phyloP scores from a whole-genome alignment of 495 filamentous ascomycete genomes.

The Aspergillus bertholletiae region DNA sequence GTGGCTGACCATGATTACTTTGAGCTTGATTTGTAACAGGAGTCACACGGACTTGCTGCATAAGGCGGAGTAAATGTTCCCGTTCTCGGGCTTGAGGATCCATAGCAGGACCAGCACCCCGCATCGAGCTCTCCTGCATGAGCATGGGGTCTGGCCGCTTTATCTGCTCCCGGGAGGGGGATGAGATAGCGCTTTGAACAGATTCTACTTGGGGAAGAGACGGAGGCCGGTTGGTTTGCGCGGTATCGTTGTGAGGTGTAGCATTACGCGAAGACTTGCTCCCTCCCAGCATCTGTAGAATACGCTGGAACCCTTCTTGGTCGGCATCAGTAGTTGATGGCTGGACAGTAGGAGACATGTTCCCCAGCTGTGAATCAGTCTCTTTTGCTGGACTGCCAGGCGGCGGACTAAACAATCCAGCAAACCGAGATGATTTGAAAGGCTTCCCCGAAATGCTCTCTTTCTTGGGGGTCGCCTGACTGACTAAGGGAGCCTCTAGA shows the following conservation, averaged over 20 bases:
- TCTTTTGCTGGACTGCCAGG: constrained; percentile 52
- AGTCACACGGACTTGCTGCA: constrained; percentile 47
- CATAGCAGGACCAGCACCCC: constrained; percentile 17
- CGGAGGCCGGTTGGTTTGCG: constrained; percentile 26
- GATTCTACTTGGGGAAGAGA: constrained; percentile 33
- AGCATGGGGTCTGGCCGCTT: constrained; percentile 29
- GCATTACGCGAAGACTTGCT: constrained; percentile 40
- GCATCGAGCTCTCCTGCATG: constrained; percentile 16
- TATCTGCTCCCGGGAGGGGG: constrained; percentile 31
- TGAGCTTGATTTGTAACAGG: constrained; percentile 20
- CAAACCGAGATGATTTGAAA: constrained; percentile 73
- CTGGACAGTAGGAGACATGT: constrained; percentile 23
- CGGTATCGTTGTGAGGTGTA: constrained; percentile 35
- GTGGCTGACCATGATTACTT: constrained; percentile 29
- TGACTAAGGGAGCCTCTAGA: constrained; percentile 15
- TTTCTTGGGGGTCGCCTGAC: constrained; percentile 3
- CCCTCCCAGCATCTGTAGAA: constrained; percentile 76
- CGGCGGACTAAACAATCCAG: constrained; percentile 72
- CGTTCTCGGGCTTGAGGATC: constrained; percentile 41
- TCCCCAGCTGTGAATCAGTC: constrained; percentile 40
- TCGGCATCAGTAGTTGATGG: constrained; percentile 62
- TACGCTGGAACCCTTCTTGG: constrained; percentile 83
- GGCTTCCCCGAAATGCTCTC: constrained; percentile 9
- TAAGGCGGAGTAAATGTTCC: constrained; percentile 49
- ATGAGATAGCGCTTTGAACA: constrained; percentile 29